phyloP scores from a whole-genome alignment of 768 basidiomycete genomes.

The Suillus decipiens region DNA sequence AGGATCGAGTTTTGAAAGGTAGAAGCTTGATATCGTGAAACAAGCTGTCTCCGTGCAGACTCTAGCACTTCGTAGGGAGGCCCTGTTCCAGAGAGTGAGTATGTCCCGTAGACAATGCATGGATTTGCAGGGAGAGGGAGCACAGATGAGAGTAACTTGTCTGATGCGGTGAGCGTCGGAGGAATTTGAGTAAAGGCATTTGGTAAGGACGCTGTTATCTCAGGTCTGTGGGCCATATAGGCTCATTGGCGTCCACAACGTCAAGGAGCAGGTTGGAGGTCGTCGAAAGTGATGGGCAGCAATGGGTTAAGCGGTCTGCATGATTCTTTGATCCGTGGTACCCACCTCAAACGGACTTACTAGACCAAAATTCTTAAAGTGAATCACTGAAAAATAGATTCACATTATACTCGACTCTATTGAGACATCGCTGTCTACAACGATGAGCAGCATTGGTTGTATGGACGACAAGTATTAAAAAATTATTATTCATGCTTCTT shows the following conservation, averaged over 20 bases:
- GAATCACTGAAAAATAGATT: not conserved
- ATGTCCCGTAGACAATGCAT: constrained; percentile 48
- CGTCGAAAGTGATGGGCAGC: constrained; percentile 6
- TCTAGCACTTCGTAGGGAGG: constrained; percentile 49
- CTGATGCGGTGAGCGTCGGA: constrained; percentile 36
- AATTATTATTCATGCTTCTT: not conserved
- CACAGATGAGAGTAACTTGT: constrained; percentile 47
- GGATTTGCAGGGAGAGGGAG: constrained; percentile 47
- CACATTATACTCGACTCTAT: not conserved
- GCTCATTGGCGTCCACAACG: constrained; percentile 1
- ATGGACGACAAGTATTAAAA: not conserved
- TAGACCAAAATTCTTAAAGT: not conserved
- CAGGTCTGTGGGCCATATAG: constrained; percentile 32
- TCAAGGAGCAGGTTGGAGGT: not conserved
- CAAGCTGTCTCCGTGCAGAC: constrained; percentile 50
- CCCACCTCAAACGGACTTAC: constrained; percentile 1
- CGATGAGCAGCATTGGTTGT: not conserved
- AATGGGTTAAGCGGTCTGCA: constrained; percentile 4
- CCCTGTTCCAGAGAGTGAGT: constrained; percentile 33
- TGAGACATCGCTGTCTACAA: not conserved
- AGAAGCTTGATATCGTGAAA: constrained; percentile 39
- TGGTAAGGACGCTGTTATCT: constrained; percentile 21
- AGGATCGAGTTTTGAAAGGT: constrained; percentile 52
- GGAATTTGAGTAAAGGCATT: constrained; percentile 24
- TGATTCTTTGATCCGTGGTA: constrained; percentile 1